Base-by-base conservation (phyloP, 352 stramenopile species). In the Phytophthora pisi region DNA sequence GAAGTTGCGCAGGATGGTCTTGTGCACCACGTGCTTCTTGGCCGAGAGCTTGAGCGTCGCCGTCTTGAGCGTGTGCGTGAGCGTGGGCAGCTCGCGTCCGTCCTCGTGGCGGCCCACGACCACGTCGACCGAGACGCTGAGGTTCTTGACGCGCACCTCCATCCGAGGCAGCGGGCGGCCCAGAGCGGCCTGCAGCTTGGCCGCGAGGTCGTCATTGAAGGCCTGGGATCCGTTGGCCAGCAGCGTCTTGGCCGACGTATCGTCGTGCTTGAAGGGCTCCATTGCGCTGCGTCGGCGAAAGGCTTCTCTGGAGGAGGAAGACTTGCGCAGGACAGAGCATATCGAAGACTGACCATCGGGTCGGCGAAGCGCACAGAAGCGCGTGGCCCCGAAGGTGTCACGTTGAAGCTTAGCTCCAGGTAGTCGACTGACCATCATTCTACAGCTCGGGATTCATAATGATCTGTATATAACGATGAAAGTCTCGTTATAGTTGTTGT, bases 91-190 rank as follows among this genome's bases (percentile, higher is more conserved):
- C 18, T 50, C 56, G 11, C 43, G 28, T 26, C 56, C 56, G 45
- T 62, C 56, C n/a, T 62, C 56, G 15, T 62, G 43, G n/a, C 56
- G 56, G 9, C 56, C 56, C 6, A 77, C 71, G 16, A 66, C 51
- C 6, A 78, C 51, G 6, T 79, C 67, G 8, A 75, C 75, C 11
- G 64, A 60, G 54, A 83, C 34, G 26, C 55, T 72, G 20, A 87
- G 52, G 70, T 79, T 47, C 24, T 68, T 70, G 34, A 82, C 61
- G n/a, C 76, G 75, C 6, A 87, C 72, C 43, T 87, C 72, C 61
- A 80, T 56, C 50, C 70, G 64, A 11, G 68, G 70, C 26, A 82
- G 63, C 4, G 47, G 42, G 9, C 57, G 46, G 26, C 68, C 77
- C 20, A 77, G 61, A 9, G 74, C 59, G 16, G 59, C 42, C 38